These are phyloP conservation scores for Solanum appendiculatum DNA, from an alignment of 257 asterid genomes.

Conservation along the genomic window DNA sequence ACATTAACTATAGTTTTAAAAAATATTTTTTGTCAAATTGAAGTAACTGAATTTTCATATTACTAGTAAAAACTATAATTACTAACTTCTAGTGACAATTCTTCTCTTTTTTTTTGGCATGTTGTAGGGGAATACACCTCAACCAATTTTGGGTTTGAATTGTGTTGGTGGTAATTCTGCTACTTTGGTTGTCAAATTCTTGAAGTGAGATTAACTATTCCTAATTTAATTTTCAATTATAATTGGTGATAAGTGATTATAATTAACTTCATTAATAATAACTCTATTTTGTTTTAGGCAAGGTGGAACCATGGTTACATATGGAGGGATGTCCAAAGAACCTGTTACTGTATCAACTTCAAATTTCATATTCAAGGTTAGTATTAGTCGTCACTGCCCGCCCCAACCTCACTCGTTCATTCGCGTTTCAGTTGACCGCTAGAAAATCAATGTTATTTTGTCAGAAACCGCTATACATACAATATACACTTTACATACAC, in stretches of 20 bases:
- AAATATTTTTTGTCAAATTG: background rate
- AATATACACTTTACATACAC: background rate
- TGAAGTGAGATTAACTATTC: conserved; percentile 39
- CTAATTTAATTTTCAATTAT: background rate
- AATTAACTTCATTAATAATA: background rate
- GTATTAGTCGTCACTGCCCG: background rate
- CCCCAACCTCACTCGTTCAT: background rate
- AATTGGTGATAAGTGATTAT: background rate
- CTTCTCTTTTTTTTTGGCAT: background rate
- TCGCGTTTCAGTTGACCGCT: background rate
- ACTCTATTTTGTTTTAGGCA: conserved; percentile 26
- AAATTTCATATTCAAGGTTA: conserved; percentile 80
- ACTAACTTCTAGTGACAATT: too few relatives aligned
- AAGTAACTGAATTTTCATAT: too few relatives aligned
- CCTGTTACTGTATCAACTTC: conserved; percentile 74
- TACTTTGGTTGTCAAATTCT: conserved; percentile 66
- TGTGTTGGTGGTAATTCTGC: conserved; percentile 95
- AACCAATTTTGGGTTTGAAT: conserved; percentile 78
- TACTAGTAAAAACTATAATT: too few relatives aligned
- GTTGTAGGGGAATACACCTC: conserved; percentile 54
- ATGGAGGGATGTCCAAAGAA: conserved; percentile 93
- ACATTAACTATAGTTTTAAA: background rate
- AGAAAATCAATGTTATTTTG: background rate
- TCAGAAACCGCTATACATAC: background rate
- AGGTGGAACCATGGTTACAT: conserved; percentile 90